Evolutionary conservation across 306 rosid species (phyloP).

Genomic region (Abrus precatorius): DNA sequence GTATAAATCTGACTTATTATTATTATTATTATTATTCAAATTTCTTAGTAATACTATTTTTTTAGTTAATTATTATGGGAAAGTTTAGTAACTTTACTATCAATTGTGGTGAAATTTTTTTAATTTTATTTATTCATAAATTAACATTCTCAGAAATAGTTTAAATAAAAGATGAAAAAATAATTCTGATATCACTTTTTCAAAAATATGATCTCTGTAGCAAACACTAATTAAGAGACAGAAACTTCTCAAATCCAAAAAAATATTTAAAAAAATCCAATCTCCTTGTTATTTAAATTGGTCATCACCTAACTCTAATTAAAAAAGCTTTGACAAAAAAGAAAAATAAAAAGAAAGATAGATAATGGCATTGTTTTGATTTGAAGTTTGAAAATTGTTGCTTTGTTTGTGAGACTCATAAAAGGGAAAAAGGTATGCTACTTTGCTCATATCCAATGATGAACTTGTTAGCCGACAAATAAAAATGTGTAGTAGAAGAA

Average conservation of each 20-base stretch:
- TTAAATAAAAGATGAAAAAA: neutral
- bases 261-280: neutral
- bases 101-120: neutral
- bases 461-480: constrained; percentile 39
- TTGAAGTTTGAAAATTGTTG: constrained; percentile 36
- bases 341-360: neutral
- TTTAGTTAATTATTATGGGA: neutral
- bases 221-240: neutral
- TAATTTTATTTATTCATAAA: neutral
- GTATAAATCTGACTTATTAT: neutral
- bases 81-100: neutral
- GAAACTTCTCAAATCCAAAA: neutral
- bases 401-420: constrained; percentile 22
- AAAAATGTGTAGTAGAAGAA: constrained; percentile 46
- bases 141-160: neutral
- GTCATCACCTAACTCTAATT: neutral
- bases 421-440: neutral
- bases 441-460: constrained; percentile 39
- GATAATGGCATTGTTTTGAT: constrained; percentile 40
- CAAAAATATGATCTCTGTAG: neutral
- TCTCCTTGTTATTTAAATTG: neutral
- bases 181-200: neutral
- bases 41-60: neutral
- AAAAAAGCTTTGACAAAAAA: neutral
- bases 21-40: neutral